Conservation (phyloP, 1,284 basidiomycete species). For the Jaminaea rosea region DNA sequence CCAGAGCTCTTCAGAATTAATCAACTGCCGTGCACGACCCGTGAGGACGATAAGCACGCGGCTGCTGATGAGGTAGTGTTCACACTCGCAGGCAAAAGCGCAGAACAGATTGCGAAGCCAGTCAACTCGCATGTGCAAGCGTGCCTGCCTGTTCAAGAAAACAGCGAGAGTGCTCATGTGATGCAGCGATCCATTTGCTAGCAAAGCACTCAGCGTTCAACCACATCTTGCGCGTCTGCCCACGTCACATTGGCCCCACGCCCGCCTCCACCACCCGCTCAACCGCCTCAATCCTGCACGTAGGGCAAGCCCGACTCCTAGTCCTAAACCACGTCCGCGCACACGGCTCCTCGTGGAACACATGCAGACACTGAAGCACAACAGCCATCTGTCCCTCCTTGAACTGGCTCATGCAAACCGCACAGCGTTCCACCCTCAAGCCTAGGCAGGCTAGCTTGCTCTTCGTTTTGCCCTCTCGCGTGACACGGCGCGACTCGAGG, state of each 20-base stretch:
- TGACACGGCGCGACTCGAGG: constrained; percentile 59
- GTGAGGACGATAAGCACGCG: too few relatives aligned
- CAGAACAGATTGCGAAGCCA: too few relatives aligned
- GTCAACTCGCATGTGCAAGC: too few relatives aligned
- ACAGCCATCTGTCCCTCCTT: constrained; percentile 56
- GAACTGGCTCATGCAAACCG: constrained; percentile 70
- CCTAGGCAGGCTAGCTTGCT: constrained; percentile 67
- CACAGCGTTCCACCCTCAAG: constrained; percentile 64
- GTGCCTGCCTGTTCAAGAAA: too few relatives aligned
- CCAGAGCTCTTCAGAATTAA: neutral
- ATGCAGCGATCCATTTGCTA: neutral
- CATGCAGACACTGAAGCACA: constrained; percentile 61
- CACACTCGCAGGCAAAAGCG: too few relatives aligned
- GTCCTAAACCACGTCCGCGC: neutral
- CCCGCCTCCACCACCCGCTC: neutral
- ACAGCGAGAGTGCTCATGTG: neutral
- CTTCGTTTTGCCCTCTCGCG: constrained; percentile 64
- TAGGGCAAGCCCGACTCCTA: neutral
- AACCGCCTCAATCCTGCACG: neutral
- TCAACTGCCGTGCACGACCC: neutral
- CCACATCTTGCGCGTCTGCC: neutral
- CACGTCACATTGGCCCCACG: neutral
- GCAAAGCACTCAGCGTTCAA: neutral
- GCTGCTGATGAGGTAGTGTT: too few relatives aligned
- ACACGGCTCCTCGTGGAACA: constrained; percentile 5